Conservation (phyloP, 805 yeast species). For the Clavispora carvajalis region DNA sequence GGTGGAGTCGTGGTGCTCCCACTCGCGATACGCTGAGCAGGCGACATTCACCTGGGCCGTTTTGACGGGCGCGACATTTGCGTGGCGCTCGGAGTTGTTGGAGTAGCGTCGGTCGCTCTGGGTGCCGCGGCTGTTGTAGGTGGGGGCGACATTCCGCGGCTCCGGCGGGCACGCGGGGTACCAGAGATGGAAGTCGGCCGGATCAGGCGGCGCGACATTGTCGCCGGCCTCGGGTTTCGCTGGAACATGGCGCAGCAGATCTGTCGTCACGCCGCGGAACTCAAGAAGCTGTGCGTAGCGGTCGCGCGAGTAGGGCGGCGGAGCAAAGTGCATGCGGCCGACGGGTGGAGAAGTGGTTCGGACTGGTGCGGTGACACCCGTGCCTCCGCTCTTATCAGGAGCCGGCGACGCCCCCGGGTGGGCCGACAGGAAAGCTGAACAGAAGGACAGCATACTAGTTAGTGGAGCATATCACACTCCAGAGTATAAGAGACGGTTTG, state of each 20-base stretch:
- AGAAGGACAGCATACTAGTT: too few relatives aligned
- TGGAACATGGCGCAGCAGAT: neutral
- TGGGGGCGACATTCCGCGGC: neutral
- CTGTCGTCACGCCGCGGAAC: neutral
- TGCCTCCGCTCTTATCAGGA: neutral
- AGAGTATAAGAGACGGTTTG: too few relatives aligned
- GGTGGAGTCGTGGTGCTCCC: conserved; percentile 25
- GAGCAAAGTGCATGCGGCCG: neutral
- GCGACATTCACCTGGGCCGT: conserved; percentile 22
- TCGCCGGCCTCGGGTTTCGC: neutral
- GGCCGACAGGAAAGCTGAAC: too few relatives aligned
- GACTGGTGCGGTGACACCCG: neutral
- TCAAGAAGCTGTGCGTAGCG: neutral
- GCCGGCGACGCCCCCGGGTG: too few relatives aligned
- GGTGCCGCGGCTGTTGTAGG: neutral
- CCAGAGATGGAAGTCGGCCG: neutral
- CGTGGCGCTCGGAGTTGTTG: conserved; percentile 7
- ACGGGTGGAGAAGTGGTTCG: neutral
- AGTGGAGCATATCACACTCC: too few relatives aligned
- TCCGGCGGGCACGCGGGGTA: neutral
- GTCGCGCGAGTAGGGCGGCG: neutral
- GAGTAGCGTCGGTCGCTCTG: conserved; percentile 11
- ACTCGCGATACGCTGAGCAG: conserved; percentile 24
- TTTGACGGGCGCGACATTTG: neutral
- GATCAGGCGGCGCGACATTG: neutral